Conservation (phyloP, 2,329 filamentous ascomycete species). For the Endoconidiophora polonica region DNA sequence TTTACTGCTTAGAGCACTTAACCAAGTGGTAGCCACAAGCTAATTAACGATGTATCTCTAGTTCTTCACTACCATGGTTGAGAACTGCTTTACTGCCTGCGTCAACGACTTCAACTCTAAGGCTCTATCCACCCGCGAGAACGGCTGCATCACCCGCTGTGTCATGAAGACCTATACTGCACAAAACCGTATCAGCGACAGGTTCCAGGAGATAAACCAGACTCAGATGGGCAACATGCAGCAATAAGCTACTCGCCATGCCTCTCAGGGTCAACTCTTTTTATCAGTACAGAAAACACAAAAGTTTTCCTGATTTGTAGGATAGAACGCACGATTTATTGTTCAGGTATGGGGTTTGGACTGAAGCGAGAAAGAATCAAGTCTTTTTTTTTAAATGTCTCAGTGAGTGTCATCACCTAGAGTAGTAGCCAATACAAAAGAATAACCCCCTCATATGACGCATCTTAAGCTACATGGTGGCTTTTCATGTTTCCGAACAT, state of each 20-base stretch:
- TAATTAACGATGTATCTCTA: conserved; percentile 17
- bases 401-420: too few relatives aligned
- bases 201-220: conserved; percentile 60
- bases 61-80: conserved; percentile 52
- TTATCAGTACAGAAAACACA: background rate
- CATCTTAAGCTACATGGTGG: too few relatives aligned
- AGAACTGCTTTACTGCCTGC: conserved; percentile 91
- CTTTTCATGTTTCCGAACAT: too few relatives aligned
- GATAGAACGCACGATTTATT: too few relatives aligned
- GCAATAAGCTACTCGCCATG: conserved; percentile 17
- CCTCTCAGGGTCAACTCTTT: background rate
- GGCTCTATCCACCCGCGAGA: conserved; percentile 72
- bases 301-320: too few relatives aligned
- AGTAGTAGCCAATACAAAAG: too few relatives aligned
- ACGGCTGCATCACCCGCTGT: conserved; percentile 82
- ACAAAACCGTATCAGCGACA: conserved; percentile 74
- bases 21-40: background rate
- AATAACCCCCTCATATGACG: too few relatives aligned
- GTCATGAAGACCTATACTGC: conserved; percentile 93
- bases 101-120: conserved; percentile 98
- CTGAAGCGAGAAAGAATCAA: too few relatives aligned
- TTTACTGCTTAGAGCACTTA: too few relatives aligned
- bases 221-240: conserved; percentile 34
- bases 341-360: too few relatives aligned
- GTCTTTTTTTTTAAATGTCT: too few relatives aligned